A percentile compares a stretch with the other conserved stretches of the same genome.
These are phyloP conservation scores for Bolboschoenus planiculmis DNA, from an alignment of 176 grass and related monocot species.

Conservation along the genomic window DNA sequence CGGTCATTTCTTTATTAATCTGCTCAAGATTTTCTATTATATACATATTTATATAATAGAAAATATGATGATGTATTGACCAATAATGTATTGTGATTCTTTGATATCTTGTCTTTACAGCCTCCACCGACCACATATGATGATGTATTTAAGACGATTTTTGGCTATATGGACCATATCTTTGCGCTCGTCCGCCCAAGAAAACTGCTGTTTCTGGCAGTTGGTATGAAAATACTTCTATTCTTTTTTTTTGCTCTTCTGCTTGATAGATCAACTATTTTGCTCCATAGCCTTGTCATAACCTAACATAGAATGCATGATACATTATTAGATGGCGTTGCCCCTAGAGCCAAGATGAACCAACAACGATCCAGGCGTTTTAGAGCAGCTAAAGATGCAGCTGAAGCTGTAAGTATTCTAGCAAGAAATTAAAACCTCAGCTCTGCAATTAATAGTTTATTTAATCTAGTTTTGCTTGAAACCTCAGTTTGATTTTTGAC, in stretches of 20 bases:
- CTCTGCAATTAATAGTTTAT: not conserved
- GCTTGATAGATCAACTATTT: not conserved
- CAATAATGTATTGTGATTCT: not conserved
- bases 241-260: not conserved
- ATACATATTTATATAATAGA: too few relatives aligned
- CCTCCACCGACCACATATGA: constrained; percentile 82
- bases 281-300: not conserved
- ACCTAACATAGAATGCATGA: not conserved
- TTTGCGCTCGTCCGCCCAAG: constrained; percentile 77
- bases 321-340: constrained; percentile 55
- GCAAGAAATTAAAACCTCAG: not conserved
- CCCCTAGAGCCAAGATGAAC: constrained; percentile 96
- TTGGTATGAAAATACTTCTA: constrained; percentile 42
- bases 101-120: constrained; percentile 32
- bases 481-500: not conserved
- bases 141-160: constrained; percentile 88
- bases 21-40: not conserved
- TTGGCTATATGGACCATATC: constrained; percentile 93
- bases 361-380: constrained; percentile 89
- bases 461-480: not conserved
- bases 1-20: not conserved
- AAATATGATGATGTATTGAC: too few relatives aligned
- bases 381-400: constrained; percentile 74
- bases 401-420: constrained; percentile 54
- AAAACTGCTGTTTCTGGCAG: constrained; percentile 92